A percentile compares a stretch with the other conserved stretches of the same genome.
Evolutionary conservation across 164 flowering plant genomes (phyloP).

Genomic region (Vitis rupestris): DNA sequence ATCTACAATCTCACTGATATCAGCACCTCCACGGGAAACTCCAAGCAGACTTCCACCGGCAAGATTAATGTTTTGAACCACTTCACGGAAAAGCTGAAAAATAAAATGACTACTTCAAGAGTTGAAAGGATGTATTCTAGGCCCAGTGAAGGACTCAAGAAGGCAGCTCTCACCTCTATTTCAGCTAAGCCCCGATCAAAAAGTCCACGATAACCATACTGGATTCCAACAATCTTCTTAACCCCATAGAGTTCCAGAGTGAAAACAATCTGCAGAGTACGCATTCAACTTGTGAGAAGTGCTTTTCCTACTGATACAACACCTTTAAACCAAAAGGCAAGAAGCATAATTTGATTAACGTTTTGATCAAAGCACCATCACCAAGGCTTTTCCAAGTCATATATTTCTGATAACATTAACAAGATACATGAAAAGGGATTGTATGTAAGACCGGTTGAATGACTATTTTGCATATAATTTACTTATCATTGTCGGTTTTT

Average conservation of each 20-base stretch:
- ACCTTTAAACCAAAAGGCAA: too few species aligned
- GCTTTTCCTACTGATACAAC: too few species aligned
- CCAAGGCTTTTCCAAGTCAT: too few species aligned
- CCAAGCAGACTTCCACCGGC: conserved; percentile 95
- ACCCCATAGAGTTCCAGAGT: conserved; percentile 96
- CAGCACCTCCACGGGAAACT: conserved; percentile 89
- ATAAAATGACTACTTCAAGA: background rate
- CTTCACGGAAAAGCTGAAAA: conserved; percentile 68
- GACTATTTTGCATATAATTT: too few species aligned
- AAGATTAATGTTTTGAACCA: conserved; percentile 87
- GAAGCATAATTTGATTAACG: too few species aligned
- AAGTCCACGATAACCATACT: conserved; percentile 93
- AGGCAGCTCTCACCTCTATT: conserved; percentile 51
- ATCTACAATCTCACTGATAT: conserved; percentile 70
- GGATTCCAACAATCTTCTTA: conserved; percentile 79
- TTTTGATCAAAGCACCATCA: too few species aligned
- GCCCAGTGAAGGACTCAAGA: background rate
- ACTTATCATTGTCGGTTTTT: too few species aligned
- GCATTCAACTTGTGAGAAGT: background rate
- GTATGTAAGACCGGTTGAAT: too few species aligned
- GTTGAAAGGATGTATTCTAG: too few species aligned
- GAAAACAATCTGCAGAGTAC: conserved; percentile 73
- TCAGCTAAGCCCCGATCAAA: conserved; percentile 44
- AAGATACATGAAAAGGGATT: too few species aligned
- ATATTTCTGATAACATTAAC: too few species aligned